A percentile compares a stretch with the other conserved stretches of the same genome.
These are phyloP conservation scores for Wickerhamiella alocasiicola DNA, from an alignment of 805 yeast genomes.

Conservation along the genomic window DNA sequence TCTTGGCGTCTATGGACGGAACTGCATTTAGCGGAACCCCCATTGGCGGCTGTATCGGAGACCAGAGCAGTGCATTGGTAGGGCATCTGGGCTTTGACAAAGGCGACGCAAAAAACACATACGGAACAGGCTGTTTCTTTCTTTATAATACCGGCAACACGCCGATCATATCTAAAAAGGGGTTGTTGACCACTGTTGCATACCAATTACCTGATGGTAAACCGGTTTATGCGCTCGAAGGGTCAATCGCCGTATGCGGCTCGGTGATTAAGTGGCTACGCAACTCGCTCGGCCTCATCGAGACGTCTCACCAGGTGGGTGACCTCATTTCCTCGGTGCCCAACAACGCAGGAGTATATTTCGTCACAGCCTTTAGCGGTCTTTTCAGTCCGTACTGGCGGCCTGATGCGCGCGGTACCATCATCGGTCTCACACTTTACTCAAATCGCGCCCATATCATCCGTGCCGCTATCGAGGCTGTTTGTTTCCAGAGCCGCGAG, in stretches of 20 bases:
- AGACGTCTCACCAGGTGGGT: conserved; percentile 75
- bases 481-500: conserved; percentile 86
- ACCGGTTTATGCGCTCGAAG: conserved; percentile 86
- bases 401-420: conserved; percentile 80
- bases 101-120: conserved; percentile 89
- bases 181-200: conserved; percentile 80
- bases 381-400: conserved; percentile 96
- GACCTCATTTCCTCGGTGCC: conserved; percentile 75
- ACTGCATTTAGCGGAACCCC: conserved; percentile 40
- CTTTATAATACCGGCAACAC: conserved; percentile 73
- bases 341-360: conserved; percentile 81
- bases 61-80: conserved; percentile 84
- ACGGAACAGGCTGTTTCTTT: conserved; percentile 91
- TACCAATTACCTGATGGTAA: conserved; percentile 67
- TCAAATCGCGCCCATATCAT: conserved; percentile 88
- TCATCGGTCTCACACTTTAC: conserved; percentile 84
- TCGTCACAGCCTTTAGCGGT: conserved; percentile 91
- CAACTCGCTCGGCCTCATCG: conserved; percentile 75
- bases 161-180: conserved; percentile 61
- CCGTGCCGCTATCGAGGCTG: conserved; percentile 90
- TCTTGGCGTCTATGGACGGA: conserved; percentile 26
- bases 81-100: conserved; percentile 78
- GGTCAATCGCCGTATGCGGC: conserved; percentile 94
- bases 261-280: conserved; percentile 88
- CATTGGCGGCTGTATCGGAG: conserved; percentile 83